Base-by-base conservation (phyloP, 192 early-diverging fungal genomes). In the Dimargaris cristalligena region DNA sequence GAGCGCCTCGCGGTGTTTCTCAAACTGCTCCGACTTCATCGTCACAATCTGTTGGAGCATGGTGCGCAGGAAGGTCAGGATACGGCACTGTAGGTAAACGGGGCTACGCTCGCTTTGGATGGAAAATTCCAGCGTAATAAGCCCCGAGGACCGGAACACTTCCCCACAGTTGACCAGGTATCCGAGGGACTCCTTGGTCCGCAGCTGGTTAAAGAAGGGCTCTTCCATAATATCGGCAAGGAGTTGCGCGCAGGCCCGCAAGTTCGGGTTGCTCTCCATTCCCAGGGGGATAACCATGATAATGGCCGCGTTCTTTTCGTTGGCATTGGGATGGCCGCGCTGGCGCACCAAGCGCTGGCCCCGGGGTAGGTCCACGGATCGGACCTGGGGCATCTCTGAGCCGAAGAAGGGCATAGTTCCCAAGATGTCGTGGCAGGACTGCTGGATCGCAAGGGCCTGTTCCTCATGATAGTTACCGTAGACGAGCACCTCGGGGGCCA, bases 191-290 rank as follows among this genome's bases (percentile, higher is more conserved):
- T 88, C 86, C 66, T 96, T 91, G 20, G 95, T 98, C 26, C 95
- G 78, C 52, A 98, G 71, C 61, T 92, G 84, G 71, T 96, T 85
- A 70, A 96, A 98, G 63, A 78, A 86, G 32, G 92, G 90, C 66
- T 98, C 93, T 48, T 85, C 74, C 22, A 81, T 69, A 44, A 98
- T 88, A 59, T 94, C 88, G 16, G 81, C 77, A 56, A 91, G 60
- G 47, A 98, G 75, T 34, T 77, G 72, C 22, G 89, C 67, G 18
- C 80, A 66, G 34, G 78, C 80, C 32, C 92, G 85, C 31, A 80
- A 67, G 23, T 71, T 62, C 33, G 63, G 74, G 62, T 91, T 72
- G 6, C 75, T 73, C 29, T 78, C 74, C 62, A 80, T 75, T 2
- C 93, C 92, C 32, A 91, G 71, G 62, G 91, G 87, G 22, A 91